Base-by-base conservation (phyloP, 2,329 filamentous ascomycete species). In the Diaporthe batatas region DNA sequence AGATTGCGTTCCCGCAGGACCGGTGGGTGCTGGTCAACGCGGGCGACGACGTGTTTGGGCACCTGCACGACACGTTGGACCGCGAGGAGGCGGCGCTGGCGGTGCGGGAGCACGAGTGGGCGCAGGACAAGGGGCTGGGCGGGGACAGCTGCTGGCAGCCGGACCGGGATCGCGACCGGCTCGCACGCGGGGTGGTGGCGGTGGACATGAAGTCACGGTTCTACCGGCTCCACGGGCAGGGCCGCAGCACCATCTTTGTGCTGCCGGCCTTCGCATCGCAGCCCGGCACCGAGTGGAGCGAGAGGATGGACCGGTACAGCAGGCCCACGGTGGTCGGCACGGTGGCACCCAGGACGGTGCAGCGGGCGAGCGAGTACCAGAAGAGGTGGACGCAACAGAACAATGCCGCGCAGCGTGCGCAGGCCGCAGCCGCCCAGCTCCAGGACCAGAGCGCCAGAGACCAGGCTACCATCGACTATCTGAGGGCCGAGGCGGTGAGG, bases 1-100 rank as follows among this genome's bases (percentile, higher is more conserved):
- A 86, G 71, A 84, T 92, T 32, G 84, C 84, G 1, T 87, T 83
- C 77, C 86, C 86, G 0, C 89, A 91, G 80, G 88, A 90, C 77
- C 83, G 84, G 12, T 91, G 86, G 81, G 79, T 91, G 18, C 81
- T 91, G 2, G 86, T 83, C 75, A 90, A 90, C 73, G 84, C 85
- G 0, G 87, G 87, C 5, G 85, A 89, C 51, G 87, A 89, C 67
- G 81, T 89, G 21, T 86, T 83, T 72, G 76, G 79, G 8, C 81
- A 82, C 68, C 78, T 91, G 23, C 86, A 89, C 76, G 79, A 79
- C 18, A 75, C 84, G 70, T 80, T 91, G 8, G 86, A 89, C 77
- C 80, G 77, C 44, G 78, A 81, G 39, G 87, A 89, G 78, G 80
- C 81, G 16, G 76, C 81, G n/a, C 77, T 82, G n/a, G 77, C 82